phyloP scores from a whole-genome alignment of 2,329 filamentous ascomycete species.

The Fusarium aywerte region DNA sequence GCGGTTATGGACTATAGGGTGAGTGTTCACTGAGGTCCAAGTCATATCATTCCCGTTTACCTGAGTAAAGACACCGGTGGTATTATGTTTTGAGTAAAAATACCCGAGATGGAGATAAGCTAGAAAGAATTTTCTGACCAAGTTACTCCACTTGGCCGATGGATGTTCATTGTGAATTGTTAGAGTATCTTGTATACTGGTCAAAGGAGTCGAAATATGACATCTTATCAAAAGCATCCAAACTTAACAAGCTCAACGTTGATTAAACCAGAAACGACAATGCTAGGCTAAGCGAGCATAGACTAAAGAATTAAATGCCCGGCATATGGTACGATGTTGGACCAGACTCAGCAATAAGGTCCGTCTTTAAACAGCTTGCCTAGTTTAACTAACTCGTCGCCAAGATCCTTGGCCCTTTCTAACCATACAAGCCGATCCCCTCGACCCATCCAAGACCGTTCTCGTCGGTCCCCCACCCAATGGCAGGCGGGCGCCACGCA shows the following conservation, averaged over 20 bases:
- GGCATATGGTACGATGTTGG: neutral
- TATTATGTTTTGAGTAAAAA: neutral
- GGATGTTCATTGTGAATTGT: neutral
- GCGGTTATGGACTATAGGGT: neutral
- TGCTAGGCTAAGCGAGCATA: neutral
- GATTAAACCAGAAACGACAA: neutral
- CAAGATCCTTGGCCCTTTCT: neutral
- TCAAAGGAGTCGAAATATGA: no score
- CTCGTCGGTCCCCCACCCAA: neutral
- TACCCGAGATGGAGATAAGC: no score
- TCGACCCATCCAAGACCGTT: slow-evolving; percentile 2
- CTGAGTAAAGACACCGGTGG: neutral
- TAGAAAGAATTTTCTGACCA: no score
- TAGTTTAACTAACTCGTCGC: neutral
- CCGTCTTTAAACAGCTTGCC: neutral
- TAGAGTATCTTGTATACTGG: no score
- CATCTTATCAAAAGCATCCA: no score
- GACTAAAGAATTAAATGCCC: no score
- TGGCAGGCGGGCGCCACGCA: neutral
- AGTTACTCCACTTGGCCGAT: no score
- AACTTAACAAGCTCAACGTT: neutral
- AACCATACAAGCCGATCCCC: neutral
- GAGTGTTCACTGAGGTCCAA: neutral
- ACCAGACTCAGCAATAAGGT: neutral
- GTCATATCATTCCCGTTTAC: neutral